Evolutionary conservation across 2,329 filamentous ascomycete genomes (phyloP).

Genomic region (Curvularia eragrostidis): DNA sequence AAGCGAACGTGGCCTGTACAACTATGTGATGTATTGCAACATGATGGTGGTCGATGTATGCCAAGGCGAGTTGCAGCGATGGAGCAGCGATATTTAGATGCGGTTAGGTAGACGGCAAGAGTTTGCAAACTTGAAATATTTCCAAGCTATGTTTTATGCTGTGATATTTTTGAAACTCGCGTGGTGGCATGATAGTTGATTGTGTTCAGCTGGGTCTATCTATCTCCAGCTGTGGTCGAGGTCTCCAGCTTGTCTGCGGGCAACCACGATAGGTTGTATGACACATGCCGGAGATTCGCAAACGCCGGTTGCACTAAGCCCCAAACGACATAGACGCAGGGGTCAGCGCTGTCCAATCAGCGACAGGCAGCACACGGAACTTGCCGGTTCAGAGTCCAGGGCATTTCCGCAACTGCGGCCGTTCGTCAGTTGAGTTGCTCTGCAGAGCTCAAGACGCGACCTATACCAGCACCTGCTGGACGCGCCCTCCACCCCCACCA

Average conservation of each 20-base stretch:
- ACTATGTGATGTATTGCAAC: constrained; percentile 36
- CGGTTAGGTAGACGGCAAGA: constrained; percentile 26
- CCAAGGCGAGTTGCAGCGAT: not conserved
- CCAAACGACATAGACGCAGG: not conserved
- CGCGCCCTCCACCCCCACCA: constrained; percentile 37
- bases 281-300: constrained; percentile 7
- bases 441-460: constrained; percentile 39
- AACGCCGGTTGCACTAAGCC: constrained; percentile 14
- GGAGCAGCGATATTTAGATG: constrained; percentile 36
- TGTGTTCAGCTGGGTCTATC: not conserved
- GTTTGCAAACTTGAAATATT: constrained; percentile 32
- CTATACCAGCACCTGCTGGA: constrained; percentile 38
- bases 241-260: not conserved
- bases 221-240: not conserved
- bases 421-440: constrained; percentile 19
- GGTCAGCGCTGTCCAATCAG: constrained; percentile 14
- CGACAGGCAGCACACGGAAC: constrained; percentile 1
- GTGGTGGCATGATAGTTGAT: not conserved
- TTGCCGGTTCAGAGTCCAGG: constrained; percentile 14
- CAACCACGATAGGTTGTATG: not conserved
- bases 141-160: not conserved
- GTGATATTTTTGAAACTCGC: not conserved
- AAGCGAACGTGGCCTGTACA: constrained; percentile 33
- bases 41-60: constrained; percentile 8
- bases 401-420: constrained; percentile 12